Evolutionary conservation across 2,329 filamentous ascomycete species (phyloP).

Genomic region (Balansia obtecta): DNA sequence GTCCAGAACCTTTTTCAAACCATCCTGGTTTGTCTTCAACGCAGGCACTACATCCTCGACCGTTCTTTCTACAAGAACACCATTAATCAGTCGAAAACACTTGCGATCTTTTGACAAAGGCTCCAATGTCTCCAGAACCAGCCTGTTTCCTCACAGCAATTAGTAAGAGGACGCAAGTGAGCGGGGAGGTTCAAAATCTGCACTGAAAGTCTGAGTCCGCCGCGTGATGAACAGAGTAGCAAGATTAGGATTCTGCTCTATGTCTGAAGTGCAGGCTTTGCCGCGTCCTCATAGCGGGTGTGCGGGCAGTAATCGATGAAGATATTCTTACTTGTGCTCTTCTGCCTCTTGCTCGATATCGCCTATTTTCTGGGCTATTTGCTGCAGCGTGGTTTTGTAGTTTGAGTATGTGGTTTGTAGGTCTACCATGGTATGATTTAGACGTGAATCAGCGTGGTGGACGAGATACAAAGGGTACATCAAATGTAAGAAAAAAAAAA

Average conservation of each 20-base stretch:
- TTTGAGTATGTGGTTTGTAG: slow-evolving; percentile 69
- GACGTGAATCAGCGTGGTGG: not conserved
- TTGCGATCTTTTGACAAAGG: slow-evolving; percentile 78
- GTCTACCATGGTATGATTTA: slow-evolving; percentile 36
- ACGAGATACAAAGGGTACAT: not conserved
- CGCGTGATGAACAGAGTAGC: not conserved
- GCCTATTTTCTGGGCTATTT: slow-evolving; percentile 90
- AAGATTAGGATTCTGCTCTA: no score
- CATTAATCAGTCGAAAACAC: slow-evolving; percentile 98
- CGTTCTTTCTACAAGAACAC: slow-evolving; percentile 86
- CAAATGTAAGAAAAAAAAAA: not conserved
- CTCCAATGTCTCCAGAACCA: slow-evolving; percentile 83
- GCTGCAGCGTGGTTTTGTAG: slow-evolving; percentile 70
- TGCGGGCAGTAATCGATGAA: not conserved
- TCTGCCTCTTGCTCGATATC: slow-evolving; percentile 96
- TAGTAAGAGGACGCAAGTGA: slow-evolving; percentile 7
- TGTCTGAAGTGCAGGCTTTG: no score
- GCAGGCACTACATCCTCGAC: slow-evolving; percentile 86
- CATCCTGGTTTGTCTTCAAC: slow-evolving; percentile 86
- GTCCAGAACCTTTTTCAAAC: slow-evolving; percentile 84
- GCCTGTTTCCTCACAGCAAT: slow-evolving; percentile 36
- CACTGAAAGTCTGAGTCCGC: no score
- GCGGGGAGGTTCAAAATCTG: slow-evolving; percentile 14
- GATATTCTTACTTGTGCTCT: slow-evolving; percentile 78
- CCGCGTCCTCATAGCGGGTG: not conserved